Conservation (phyloP, 257 asterid genomes). For the Haberlea rhodopensis region DNA sequence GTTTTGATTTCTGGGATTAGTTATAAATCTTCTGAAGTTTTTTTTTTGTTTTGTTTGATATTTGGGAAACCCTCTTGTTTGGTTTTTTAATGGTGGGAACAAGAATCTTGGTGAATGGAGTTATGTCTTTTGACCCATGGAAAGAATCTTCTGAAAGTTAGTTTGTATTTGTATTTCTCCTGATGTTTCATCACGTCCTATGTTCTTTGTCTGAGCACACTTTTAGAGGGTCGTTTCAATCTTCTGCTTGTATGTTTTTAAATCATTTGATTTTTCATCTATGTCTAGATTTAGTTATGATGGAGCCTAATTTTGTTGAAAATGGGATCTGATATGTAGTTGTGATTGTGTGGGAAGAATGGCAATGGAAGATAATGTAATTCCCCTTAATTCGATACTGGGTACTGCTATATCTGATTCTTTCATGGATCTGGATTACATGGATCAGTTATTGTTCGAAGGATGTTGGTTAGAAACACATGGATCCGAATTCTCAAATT, state of each 20-base stretch:
- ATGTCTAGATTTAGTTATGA: conserved; percentile 20
- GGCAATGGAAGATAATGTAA: conserved; percentile 61
- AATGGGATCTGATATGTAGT: conserved; percentile 22
- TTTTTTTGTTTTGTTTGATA: too few species aligned
- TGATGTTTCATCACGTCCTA: conserved; percentile 28
- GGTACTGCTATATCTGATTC: conserved; percentile 41
- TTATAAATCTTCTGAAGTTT: conserved; percentile 17
- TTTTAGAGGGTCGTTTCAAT: conserved; percentile 21
- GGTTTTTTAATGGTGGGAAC: too few species aligned
- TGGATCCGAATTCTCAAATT: conserved; percentile 55
- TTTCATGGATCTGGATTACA: conserved; percentile 77
- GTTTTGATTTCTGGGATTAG: conserved; percentile 22
- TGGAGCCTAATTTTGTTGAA: conserved; percentile 15
- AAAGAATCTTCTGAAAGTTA: conserved; percentile 33
- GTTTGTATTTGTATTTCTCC: conserved; percentile 7
- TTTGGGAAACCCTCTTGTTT: too few species aligned
- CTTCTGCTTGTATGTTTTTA: too few species aligned
- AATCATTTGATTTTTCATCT: conserved; percentile 14
- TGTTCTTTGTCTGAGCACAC: conserved; percentile 19
- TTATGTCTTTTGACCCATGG: conserved; percentile 25
- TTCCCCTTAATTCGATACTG: conserved; percentile 38
- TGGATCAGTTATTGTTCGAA: conserved; percentile 73
- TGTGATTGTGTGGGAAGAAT: conserved; percentile 24
- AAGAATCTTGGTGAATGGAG: conserved; percentile 31
- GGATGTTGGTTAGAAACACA: conserved; percentile 83